Evolutionary conservation across 192 early-diverging fungal species (phyloP).

Genomic region (Phycomyces blakesleeanus): DNA sequence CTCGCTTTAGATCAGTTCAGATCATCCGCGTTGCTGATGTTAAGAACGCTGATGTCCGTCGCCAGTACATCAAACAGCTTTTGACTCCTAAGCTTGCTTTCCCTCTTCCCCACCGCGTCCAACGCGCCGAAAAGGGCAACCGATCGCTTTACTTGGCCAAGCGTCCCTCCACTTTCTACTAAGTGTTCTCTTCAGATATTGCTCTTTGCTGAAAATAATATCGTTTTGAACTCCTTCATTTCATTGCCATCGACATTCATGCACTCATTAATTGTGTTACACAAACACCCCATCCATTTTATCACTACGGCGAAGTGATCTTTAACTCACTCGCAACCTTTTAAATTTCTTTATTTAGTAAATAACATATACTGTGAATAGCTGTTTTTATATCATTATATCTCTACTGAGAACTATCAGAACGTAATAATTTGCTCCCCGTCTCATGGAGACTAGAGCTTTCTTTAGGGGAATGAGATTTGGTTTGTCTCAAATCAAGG

Average conservation of each 20-base stretch:
- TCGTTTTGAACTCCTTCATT: too few relatives aligned
- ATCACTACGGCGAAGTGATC: too few relatives aligned
- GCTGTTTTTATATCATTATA: background rate
- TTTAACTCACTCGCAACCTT: too few relatives aligned
- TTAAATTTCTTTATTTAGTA: too few relatives aligned
- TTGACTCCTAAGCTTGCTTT: constrained; percentile 87
- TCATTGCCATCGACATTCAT: too few relatives aligned
- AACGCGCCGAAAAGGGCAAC: constrained; percentile 79
- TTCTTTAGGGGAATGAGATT: background rate
- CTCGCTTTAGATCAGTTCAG: constrained; percentile 95
- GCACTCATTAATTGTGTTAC: too few relatives aligned
- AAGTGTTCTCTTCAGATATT: constrained; percentile 30
- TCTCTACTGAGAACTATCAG: background rate
- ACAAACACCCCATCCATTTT: too few relatives aligned
- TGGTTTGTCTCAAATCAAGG: constrained; percentile 19
- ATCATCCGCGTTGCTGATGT: constrained; percentile 97
- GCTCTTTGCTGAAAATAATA: too few relatives aligned
- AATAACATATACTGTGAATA: background rate
- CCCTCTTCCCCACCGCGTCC: constrained; percentile 97
- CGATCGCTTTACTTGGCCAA: constrained; percentile 83
- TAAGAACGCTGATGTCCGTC: constrained; percentile 83
- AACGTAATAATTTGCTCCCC: background rate
- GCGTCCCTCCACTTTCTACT: constrained; percentile 91
- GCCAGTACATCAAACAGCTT: constrained; percentile 97
- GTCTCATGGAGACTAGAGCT: background rate